Percentiles rank a stretch among this genome's conserved stretches.
These are phyloP conservation scores for Cutaneotrichosporon daszewskae DNA, from an alignment of 1,284 basidiomycete genomes.

Conservation along the genomic window DNA sequence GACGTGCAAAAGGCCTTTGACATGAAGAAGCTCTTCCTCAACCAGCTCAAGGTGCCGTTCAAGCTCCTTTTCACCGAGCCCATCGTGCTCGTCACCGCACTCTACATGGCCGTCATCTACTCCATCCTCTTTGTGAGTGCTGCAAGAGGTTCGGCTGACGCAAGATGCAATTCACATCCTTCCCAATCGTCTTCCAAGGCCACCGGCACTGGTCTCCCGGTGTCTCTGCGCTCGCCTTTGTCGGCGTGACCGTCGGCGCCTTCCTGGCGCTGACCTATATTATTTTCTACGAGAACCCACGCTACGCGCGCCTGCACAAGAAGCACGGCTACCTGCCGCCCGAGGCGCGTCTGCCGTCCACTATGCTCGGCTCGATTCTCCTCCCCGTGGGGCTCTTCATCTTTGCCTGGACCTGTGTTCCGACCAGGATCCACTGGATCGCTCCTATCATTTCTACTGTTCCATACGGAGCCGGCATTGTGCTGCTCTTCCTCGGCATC, in stretches of 20 bases:
- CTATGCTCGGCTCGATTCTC: conserved; percentile 56
- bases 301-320: conserved; percentile 18
- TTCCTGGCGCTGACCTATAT: conserved; percentile 56
- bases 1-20: conserved; percentile 39
- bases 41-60: conserved; percentile 47
- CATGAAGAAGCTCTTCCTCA: conserved; percentile 35
- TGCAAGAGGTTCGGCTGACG: background rate
- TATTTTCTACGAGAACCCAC: conserved; percentile 34
- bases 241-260: conserved; percentile 59
- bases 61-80: conserved; percentile 47
- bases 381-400: conserved; percentile 48
- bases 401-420: conserved; percentile 55
- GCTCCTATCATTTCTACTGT: conserved; percentile 58
- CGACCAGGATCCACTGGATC: conserved; percentile 56
- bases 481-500: conserved; percentile 29
- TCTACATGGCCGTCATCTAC: conserved; percentile 45
- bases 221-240: conserved; percentile 59
- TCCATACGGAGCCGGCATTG: conserved; percentile 53
- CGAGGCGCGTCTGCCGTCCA: conserved; percentile 57
- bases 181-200: conserved; percentile 42
- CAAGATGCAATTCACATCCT: conserved; percentile 41
- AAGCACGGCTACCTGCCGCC: conserved; percentile 24
- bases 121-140: conserved; percentile 33
- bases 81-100: conserved; percentile 46
- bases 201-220: conserved; percentile 47